These are phyloP conservation scores for Mitragyna speciosa DNA, from an alignment of 257 asterid genomes.

Conservation along the genomic window DNA sequence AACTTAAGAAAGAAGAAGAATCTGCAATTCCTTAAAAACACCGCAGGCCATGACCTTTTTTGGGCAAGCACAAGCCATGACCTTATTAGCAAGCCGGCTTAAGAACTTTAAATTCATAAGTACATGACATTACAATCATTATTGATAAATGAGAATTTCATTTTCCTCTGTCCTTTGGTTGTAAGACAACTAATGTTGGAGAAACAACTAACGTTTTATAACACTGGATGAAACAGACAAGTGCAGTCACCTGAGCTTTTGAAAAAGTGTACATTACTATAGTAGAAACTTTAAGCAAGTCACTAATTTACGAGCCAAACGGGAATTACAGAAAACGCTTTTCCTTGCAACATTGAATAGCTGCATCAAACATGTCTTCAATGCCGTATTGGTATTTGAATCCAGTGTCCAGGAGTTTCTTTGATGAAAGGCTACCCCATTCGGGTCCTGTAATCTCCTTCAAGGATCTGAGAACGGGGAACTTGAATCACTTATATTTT, in stretches of 20 bases:
- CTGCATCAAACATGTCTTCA: slow-evolving; percentile 54
- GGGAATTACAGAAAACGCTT: slow-evolving; percentile 34
- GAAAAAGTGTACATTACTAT: too few species aligned
- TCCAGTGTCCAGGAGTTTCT: slow-evolving; percentile 50
- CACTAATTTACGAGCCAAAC: neutral
- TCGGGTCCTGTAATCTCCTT: too few species aligned
- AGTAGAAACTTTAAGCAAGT: neutral
- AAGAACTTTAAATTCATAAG: neutral
- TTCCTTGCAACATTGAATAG: slow-evolving; percentile 46
- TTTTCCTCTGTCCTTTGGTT: neutral
- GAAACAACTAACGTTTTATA: too few species aligned
- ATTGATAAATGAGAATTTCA: neutral
- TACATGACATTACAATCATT: neutral
- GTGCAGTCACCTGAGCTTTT: too few species aligned
- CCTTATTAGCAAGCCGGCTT: neutral
- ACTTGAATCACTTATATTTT: neutral
- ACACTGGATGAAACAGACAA: too few species aligned
- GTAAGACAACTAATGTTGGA: neutral
- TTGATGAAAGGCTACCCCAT: slow-evolving; percentile 10
- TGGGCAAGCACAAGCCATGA: too few species aligned
- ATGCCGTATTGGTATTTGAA: slow-evolving; percentile 42
- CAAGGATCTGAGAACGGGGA: too few species aligned
- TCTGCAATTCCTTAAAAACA: neutral
- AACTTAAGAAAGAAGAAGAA: neutral
- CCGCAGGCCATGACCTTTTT: too few species aligned